Base-by-base conservation (phyloP, 225 moss, liverwort and hornwort genomes). In the Sphagnum contortum region DNA sequence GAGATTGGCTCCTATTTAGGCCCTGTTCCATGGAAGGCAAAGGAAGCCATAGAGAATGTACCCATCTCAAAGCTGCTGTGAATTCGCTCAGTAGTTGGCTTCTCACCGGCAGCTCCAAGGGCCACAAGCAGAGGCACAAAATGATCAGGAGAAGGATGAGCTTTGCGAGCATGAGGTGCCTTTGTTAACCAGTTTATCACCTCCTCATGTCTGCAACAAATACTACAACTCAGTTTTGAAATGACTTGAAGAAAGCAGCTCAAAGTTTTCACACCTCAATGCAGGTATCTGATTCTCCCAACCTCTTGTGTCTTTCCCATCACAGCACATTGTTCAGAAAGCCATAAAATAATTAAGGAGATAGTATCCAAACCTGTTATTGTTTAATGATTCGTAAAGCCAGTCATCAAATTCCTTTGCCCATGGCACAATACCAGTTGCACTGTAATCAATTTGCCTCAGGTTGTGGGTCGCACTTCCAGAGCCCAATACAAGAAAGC, bases 391-490 rank as follows among this genome's bases (percentile, higher is more conserved):
- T 62, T 89, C 91, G 14, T 70, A 73, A 66, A 91, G 72, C 89
- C 89, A 94, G 29, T 76, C 72, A 47, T 79, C 81, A 50, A 94
- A 94, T 48, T 80, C 86, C 68, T 75, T 68, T 5, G 76, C 88
- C 91, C 89, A 92, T 5, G 73, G 68, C 29, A 48, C 45, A 12
- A 80, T 73, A 6, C 66, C 64, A 2, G 57, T 64, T 45, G 8
- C 8, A 8, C 48, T 53, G 8, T 6, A 5, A 11, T 44, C 6
- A 0, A 90, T 0, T 55, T 70, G 73, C 45, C 68, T 47, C 65
- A 92, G 44, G 64, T 95, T 95, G 78, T 95, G 95, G 13, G 89
- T 87, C 8, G 92, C 70, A 7, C 79, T 81, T 44, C 95, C 95
- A 8, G 89, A 86, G 53, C 84, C 95, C 29, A 92, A 70, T 51